Evolutionary conservation across 1,284 basidiomycete genomes (phyloP), one percentile per base, ranked within the genome.

Genomic region (Sporisorium iseilematis-ciliati): DNA sequence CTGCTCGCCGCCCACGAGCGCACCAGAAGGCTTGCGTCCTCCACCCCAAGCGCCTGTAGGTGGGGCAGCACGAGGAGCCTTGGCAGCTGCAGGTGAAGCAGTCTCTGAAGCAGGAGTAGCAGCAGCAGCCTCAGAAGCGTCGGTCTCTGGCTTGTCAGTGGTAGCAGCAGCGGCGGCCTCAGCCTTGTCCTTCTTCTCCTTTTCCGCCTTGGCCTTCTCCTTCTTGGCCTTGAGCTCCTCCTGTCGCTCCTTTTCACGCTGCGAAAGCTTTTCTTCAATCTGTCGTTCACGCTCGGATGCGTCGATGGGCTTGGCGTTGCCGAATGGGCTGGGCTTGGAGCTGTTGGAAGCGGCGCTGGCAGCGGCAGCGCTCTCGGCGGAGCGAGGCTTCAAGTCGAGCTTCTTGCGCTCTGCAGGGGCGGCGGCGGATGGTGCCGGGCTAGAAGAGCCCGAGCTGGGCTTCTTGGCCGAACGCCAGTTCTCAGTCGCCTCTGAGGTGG

Each of bases 221-320:
- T 77, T 65, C 57, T 80, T 77, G 25, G 61, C 65, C 52, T 62
- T 71, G 8, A 69, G 43, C 25, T 79, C 67, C 55, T 82, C 76
- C 50, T 82, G 79, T 35, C 71, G 60, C 66, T 78, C 65, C 65
- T 78, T 79, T 41, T 82, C 80, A 25, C 72, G 59, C 54, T 78
- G 68, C n/a, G 64, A 58, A 33, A 84, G 70, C 62, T 75, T 76
- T 54, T 92, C 89, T 29, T 89, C 85, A 11, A 93, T 90, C 82
- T 90, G 92, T 57, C 89, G 89, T 83, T 97, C 94, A 60, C 90
- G 90, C 3, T 89, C 88, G 21, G 91, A 88, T 8, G 92, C 91
- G 85, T 97, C 94, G 35, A 97, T 92, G 14, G 95, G 94, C 81
- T 92, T 94, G 43, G 96, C 96, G 56, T 89, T 88, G 62, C 96